Conservation (phyloP, 495 filamentous ascomycete genomes). For the Tuber microsphaerosporum region DNA sequence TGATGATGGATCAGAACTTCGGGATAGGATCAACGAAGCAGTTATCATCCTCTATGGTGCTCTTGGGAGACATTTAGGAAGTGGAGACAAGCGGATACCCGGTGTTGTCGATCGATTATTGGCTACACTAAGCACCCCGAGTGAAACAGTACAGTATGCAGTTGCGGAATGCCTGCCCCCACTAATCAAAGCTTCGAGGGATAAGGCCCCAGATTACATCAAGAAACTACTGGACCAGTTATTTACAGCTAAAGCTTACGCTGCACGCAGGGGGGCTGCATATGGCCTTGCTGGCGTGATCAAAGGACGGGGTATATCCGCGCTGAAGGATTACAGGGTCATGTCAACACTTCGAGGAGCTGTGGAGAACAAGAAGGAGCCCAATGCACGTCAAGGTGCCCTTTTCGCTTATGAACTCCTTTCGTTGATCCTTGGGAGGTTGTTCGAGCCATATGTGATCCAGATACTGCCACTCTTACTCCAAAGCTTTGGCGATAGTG, state of each 20-base stretch:
- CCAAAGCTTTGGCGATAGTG: slow-evolving; percentile 78
- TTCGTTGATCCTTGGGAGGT: slow-evolving; percentile 71
- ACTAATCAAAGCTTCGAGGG: slow-evolving; percentile 68
- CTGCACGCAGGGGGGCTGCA: slow-evolving; percentile 80
- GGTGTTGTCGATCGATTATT: slow-evolving; percentile 77
- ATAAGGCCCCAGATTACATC: slow-evolving; percentile 69
- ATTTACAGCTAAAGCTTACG: slow-evolving; percentile 77
- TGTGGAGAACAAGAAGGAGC: slow-evolving; percentile 84
- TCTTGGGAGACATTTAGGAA: slow-evolving; percentile 74
- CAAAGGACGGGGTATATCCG: slow-evolving; percentile 72
- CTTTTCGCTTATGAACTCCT: slow-evolving; percentile 86
- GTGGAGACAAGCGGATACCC: slow-evolving; percentile 74
- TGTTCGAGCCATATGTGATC: slow-evolving; percentile 94
- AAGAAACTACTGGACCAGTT: slow-evolving; percentile 72
- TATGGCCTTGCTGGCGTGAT: slow-evolving; percentile 91
- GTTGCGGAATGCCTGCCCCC: slow-evolving; percentile 90
- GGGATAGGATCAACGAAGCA: slow-evolving; percentile 87
- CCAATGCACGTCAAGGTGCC: slow-evolving; percentile 78
- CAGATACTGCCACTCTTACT: slow-evolving; percentile 89
- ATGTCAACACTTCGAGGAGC: slow-evolving; percentile 69
- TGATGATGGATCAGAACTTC: slow-evolving; percentile 66
- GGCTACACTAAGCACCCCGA: slow-evolving; percentile 83
- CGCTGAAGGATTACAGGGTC: slow-evolving; percentile 75
- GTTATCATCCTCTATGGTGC: slow-evolving; percentile 96
- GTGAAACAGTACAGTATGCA: slow-evolving; percentile 91